Evolutionary conservation across 2,329 filamentous ascomycete species (phyloP).

Genomic region (Cladosporium sp.): DNA sequence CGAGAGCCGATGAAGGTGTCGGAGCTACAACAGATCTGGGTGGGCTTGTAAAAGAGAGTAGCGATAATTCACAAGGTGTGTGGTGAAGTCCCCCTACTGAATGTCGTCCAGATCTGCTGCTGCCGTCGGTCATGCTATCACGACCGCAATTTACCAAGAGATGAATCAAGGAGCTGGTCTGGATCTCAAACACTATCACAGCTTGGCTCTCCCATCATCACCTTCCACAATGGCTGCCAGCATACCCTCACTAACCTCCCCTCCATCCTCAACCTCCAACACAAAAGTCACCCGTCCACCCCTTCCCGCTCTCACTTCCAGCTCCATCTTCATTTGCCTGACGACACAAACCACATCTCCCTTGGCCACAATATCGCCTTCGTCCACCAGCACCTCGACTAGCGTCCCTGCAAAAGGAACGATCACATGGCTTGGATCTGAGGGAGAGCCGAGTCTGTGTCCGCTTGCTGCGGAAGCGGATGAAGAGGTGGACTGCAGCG

Average conservation of each 20-base stretch:
- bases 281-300: conserved; percentile 50
- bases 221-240: conserved; percentile 48
- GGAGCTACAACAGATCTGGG: no score
- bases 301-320: conserved; percentile 54
- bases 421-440: conserved; percentile 49
- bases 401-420: conserved; percentile 57
- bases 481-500: conserved; percentile 42
- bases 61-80: no score
- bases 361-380: conserved; percentile 46
- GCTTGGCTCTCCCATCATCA: conserved; percentile 15
- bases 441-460: conserved; percentile 48
- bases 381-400: conserved; percentile 55
- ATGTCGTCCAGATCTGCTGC: no score
- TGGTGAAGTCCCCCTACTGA: no score
- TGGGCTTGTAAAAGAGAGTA: no score
- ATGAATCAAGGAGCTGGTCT: no score
- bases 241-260: conserved; percentile 55
- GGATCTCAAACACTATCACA: no score
- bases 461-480: conserved; percentile 32
- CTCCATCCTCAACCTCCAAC: conserved; percentile 50
- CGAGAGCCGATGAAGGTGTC: no score
- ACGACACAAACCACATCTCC: conserved; percentile 56
- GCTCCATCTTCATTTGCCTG: conserved; percentile 66
- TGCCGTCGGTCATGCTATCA: no score
- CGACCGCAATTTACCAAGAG: no score